Base-by-base conservation (phyloP, 2,329 filamentous ascomycete genomes). In the Diplodia intermedia region DNA sequence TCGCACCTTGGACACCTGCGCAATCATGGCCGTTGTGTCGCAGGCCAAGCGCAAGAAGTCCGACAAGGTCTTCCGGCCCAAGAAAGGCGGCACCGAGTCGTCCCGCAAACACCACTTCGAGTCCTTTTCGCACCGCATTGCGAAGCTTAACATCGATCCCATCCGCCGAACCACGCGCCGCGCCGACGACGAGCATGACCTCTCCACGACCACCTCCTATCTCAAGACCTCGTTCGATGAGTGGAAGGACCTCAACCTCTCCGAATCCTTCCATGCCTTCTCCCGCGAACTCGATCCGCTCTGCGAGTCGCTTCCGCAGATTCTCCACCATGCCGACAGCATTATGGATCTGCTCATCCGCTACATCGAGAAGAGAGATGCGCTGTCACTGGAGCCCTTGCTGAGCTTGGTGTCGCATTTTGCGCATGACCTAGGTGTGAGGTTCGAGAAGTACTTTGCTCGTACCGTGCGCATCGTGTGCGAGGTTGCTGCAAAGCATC, bases 161-260 rank as follows among this genome's bases (percentile, higher is more conserved):
- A 87, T 99, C 73, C 93, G 95, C 79, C 90, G 90, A 81, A 91
- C 96, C 74, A 92, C 93, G 80, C 90, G 91, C 78, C 88, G 96
- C 82, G 89, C 91, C 75, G 89, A 95, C 82, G 91, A 94, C 70
- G 88, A 90, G 76, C 90, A 92, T 83, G 90, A 94, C 79, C 84
- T 90, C 75, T 88, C 89, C 69, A 85, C 89, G 26, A 88, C 89
- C 33, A 91, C 91, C n/a, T 97, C 94, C 23, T 95, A 97, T 80
- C 93, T 99, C 73, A 88, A 89, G 73, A 89, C 89, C 55, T 89
- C 92, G 1, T 83, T 98, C 71, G 89, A 93, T 71, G 92, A 91
- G 86, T 99, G 95, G 95, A 83, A 86, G 66, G 95, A 98, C 74
- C 87, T 97, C 79, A 98, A 98, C 80, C 84, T 97, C 70, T 93